phyloP scores from a whole-genome alignment of 495 filamentous ascomycete species.

The Letharia lupina region DNA sequence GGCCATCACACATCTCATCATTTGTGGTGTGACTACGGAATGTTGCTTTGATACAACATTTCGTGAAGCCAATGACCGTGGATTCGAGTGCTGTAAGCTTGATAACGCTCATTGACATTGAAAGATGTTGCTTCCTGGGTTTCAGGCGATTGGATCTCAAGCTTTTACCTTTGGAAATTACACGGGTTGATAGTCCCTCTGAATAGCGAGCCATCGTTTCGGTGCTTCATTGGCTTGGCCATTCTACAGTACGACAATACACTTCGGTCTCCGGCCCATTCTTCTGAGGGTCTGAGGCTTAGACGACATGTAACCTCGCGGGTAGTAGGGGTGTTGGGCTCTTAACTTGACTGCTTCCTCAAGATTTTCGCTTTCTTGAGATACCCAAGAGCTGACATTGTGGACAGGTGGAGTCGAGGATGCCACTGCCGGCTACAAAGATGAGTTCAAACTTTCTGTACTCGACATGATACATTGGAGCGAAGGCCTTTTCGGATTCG shows the following conservation, averaged over 20 bases:
- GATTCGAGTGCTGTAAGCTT: constrained; percentile 57
- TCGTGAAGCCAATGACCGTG: constrained; percentile 64
- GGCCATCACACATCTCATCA: constrained; percentile 57
- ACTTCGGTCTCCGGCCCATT: neutral
- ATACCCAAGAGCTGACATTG: neutral
- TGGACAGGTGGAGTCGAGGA: constrained; percentile 36
- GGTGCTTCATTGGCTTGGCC: neutral
- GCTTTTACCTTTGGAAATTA: neutral
- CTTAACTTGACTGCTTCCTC: neutral
- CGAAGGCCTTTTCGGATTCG: constrained; percentile 45
- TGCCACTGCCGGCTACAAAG: constrained; percentile 39
- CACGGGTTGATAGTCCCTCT: neutral
- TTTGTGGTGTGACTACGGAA: constrained; percentile 62
- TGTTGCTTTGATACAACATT: constrained; percentile 63
- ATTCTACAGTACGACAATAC: neutral
- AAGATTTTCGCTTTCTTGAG: neutral
- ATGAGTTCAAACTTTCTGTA: constrained; percentile 32
- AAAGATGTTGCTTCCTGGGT: too few species aligned
- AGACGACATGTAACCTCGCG: neutral
- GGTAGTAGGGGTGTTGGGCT: neutral
- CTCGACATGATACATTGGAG: constrained; percentile 41
- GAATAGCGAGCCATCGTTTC: neutral
- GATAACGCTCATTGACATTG: neutral
- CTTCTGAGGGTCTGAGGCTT: neutral
- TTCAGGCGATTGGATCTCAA: neutral